Base-by-base conservation (phyloP, 257 asterid species). In the Solanum bukasovii region DNA sequence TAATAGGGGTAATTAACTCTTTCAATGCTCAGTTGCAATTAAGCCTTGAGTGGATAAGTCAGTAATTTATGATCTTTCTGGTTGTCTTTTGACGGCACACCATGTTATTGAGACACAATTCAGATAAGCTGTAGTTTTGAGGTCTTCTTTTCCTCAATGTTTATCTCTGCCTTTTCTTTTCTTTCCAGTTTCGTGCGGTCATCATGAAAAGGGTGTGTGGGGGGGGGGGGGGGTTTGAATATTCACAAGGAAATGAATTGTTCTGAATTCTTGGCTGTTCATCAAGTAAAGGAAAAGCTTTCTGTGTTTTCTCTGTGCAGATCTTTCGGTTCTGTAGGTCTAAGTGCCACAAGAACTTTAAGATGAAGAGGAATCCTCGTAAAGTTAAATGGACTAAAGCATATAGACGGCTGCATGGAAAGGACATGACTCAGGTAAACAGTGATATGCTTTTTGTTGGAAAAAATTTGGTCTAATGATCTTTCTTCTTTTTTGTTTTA, bases 331-430 rank as follows among this genome's bases (percentile, higher is more conserved):
- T 96, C 81, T 94, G 98, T 88, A 94, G 98, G 56, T 94, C 99
- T 18, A 96, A 96, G 86, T 95, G 98, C 91, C 99, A 94, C 92
- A 95, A 95, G 83, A 95, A 96, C 93, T 95, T 94, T 90, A 95
- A 95, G 93, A 96, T 96, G 99, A 96, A 96, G 97, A 94, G 99
- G 90, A 96, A 96, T 74, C 98, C 98, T 23, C 98, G 98, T 12
- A 94, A 96, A 84, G 98, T 96, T 13, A 92, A 94, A 89, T 96
- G 99, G 99, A 96, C 98, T 5, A 96, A 96, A 92, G 98, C 98
- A 70, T 95, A 93, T 92, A 95, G 98, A 87, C 87, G 96, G 86
- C 89, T 94, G 91, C 96, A 94, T 52, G 98, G 96, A 46, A 96
- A 95, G 96, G 99, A 96, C 91, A 97, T 95, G 99, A 96, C 99